Evolutionary conservation across 495 filamentous ascomycete genomes (phyloP).

Genomic region (Xylaria palmicola): DNA sequence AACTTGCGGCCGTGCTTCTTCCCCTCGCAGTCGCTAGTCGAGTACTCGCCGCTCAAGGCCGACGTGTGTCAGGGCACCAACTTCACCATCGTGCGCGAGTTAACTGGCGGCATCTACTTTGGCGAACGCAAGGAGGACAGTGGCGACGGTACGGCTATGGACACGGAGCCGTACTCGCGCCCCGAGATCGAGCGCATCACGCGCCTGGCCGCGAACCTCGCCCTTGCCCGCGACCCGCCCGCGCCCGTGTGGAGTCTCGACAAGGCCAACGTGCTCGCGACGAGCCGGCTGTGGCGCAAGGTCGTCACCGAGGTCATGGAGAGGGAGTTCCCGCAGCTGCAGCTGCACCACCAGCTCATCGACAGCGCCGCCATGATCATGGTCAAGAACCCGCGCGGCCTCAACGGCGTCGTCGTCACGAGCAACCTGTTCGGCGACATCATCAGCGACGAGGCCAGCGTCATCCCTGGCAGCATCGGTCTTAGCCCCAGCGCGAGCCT

Average conservation of each 20-base stretch:
- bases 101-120: constrained; percentile 97
- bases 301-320: constrained; percentile 76
- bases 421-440: constrained; percentile 98
- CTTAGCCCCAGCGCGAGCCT: constrained; percentile 87
- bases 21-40: constrained; percentile 83
- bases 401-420: constrained; percentile 92
- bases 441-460: constrained; percentile 92
- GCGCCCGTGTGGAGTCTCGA: constrained; percentile 85
- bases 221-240: constrained; percentile 75
- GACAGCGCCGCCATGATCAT: constrained; percentile 96
- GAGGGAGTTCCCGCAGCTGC: constrained; percentile 85
- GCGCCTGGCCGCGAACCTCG: constrained; percentile 78
- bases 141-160: constrained; percentile 72
- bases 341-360: constrained; percentile 87
- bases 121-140: constrained; percentile 85
- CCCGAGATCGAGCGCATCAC: constrained; percentile 88
- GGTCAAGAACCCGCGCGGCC: constrained; percentile 86
- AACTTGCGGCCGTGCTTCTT: constrained; percentile 99
- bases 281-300: constrained; percentile 86
- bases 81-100: constrained; percentile 92
- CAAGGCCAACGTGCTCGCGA: constrained; percentile 97
- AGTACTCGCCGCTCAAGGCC: constrained; percentile 84
- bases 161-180: constrained; percentile 88
- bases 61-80: constrained; percentile 83
- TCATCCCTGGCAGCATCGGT: constrained; percentile 90